phyloP scores from a whole-genome alignment of 306 rosid genomes.

The Vachellia collinsii region DNA sequence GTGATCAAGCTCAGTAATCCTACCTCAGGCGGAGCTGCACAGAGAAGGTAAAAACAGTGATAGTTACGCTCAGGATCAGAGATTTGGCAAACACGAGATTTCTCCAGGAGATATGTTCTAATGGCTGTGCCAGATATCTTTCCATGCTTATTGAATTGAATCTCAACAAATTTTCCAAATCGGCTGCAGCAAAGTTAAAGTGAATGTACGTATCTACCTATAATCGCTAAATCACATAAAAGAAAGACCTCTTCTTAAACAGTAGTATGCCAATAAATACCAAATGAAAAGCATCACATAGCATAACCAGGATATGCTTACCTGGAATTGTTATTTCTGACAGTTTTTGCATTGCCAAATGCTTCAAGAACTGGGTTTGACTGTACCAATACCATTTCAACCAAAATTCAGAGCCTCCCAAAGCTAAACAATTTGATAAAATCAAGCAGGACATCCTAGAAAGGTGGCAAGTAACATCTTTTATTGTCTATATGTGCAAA shows the following conservation, averaged over 20 bases:
- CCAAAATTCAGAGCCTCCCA: conserved; percentile 9
- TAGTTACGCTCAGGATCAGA: conserved; percentile 91
- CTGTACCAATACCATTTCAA: conserved; percentile 53
- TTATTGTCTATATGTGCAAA: neutral
- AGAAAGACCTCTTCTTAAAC: conserved; percentile 31
- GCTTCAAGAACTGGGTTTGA: conserved; percentile 99
- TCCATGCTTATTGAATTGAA: conserved; percentile 74
- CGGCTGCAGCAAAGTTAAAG: conserved; percentile 67
- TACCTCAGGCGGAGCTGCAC: conserved; percentile 93
- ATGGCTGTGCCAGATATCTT: conserved; percentile 96
- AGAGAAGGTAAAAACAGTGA: conserved; percentile 87
- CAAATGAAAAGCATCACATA: conserved; percentile 31
- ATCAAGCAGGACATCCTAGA: neutral
- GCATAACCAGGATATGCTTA: conserved; percentile 43
- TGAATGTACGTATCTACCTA: conserved; percentile 27
- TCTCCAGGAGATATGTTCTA: conserved; percentile 91
- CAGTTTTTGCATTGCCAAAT: conserved; percentile 93
- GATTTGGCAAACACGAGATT: conserved; percentile 95
- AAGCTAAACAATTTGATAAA: neutral
- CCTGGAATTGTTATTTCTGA: conserved; percentile 93
- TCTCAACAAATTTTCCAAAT: conserved; percentile 93
- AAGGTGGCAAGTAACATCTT: neutral
- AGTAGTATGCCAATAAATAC: conserved; percentile 15
- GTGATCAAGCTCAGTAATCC: conserved; percentile 32
- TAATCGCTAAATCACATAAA: conserved; percentile 33